Base-by-base conservation (phyloP, 257 asterid genomes). In the Solanum arcanum region DNA sequence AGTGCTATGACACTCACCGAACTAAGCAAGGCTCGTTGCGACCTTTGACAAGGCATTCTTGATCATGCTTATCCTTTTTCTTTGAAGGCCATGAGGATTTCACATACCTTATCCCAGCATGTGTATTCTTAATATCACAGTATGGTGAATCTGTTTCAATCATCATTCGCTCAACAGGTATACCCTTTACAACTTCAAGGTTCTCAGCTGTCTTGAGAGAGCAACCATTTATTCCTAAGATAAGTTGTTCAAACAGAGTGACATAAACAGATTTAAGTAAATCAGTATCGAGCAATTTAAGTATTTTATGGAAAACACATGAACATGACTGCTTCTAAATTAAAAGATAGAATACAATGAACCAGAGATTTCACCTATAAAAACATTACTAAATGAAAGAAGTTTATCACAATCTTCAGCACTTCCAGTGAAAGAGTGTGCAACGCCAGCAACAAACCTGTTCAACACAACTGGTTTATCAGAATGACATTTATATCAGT, bases 101-200 rank as follows among this genome's bases (percentile, higher is more conserved):
- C 90, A 97, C 95, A 41, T 91, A 93, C 41, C 86, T 90, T 85
- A 92, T 92, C 87, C 98, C 99, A 1, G 99, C 96, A 90, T 93
- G 98, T 16, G 98, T 93, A 88, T 91, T 97, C 92, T 95, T 97
- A 86, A 97, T 95, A 91, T 94, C 99, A 86, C 98, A 97, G 87
- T 97, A 97, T 25, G 99, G 99, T 46, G 99, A 94, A 91, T 97
- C 99, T 7, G 99, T 97, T 90, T 97, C 99, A 70, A 95, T 95
- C 99, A 97, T 94, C 94, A 97, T 91, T 84, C 95, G 89, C 86
- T 94, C 97, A 41, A 90, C 35, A 25, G 98, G 98, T 90, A 97
- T 95, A 29, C 97, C 98, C 90, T 91, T 95, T 23, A 97, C 96
- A 86, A 94, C 96, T 39, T 97, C 96, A 88, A 97, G 95, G 91